These are phyloP conservation scores for Leccinum fibrillosum DNA, from an alignment of 768 basidiomycete genomes.

Conservation along the genomic window DNA sequence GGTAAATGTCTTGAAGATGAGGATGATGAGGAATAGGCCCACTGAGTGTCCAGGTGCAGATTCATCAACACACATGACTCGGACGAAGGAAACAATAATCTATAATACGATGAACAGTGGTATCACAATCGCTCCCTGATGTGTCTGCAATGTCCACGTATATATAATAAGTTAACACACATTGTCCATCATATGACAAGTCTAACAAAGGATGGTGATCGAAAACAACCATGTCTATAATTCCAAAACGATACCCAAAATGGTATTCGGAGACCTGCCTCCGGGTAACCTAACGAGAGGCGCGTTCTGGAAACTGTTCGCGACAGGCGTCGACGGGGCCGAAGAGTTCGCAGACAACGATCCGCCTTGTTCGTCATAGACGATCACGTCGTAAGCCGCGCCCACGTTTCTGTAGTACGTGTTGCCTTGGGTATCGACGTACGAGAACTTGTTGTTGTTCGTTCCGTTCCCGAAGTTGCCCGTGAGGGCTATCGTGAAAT, in stretches of 20 bases:
- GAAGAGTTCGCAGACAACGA: conserved; percentile 33
- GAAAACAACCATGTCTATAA: neutral
- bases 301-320: neutral
- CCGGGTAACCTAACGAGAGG: conserved; percentile 36
- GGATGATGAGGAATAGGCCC: conserved; percentile 5
- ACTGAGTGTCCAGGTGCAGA: neutral
- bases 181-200: conserved; percentile 5
- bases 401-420: conserved; percentile 60
- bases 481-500: conserved; percentile 40
- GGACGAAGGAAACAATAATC: conserved; percentile 10
- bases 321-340: conserved; percentile 6
- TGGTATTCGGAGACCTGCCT: conserved; percentile 7
- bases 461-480: conserved; percentile 67
- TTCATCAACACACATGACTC: conserved; percentile 47
- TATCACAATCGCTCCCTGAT: conserved; percentile 72
- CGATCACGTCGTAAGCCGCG: conserved; percentile 59
- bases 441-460: conserved; percentile 64
- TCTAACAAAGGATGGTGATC: neutral
- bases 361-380: conserved; percentile 55
- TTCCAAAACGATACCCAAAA: neutral
- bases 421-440: conserved; percentile 56
- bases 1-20: conserved; percentile 33
- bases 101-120: conserved; percentile 84
- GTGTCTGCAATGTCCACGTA: conserved; percentile 6
- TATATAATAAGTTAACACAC: conserved; percentile 2